Evolutionary conservation across 148 eudicot genomes (phyloP), one percentile per base, ranked within the genome.

Genomic region (Bassia scoparia): DNA sequence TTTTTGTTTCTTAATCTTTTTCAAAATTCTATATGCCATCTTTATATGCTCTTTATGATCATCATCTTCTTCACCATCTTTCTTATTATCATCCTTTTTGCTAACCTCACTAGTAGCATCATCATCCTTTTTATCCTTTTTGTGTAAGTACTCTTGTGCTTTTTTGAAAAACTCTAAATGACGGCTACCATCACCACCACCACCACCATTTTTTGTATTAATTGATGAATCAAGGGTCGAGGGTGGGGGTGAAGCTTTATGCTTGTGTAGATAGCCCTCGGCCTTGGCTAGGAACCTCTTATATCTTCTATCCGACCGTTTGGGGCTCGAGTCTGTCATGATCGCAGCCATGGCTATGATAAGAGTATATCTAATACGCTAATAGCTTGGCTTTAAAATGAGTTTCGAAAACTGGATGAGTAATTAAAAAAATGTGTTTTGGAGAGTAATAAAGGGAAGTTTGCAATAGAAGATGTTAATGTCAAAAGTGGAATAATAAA

Each of bases 201-300:
- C 52, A 23, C 14, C 69, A 66, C 21, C 29, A 37, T 14, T 26
- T 4, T 3, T 23, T 0, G 34, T 9, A 24, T 11, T 30, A 0
- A 34, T 10, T 48, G 50, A 2, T 2, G 49, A 0, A 3, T 1
- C 52, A 12, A n/a, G 7, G 50, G 69, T 29, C 27, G 69, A 44
- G 18, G 52, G 0, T 16, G 69, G 43, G 33, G 43, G 69, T 2
- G 69, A 66, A 11, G 52, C 20, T 18, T 74, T 49, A 15, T 67
- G 38, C 31, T 35, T 74, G 15, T 54, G 64, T 6, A 74, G 50
- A 20, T 66, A 41, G 12, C 35, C 70, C 43, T 60, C 75, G 21
- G 75, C 75, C 75, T 72, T 72, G 41, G 75, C 75, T 2, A 58
- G 49, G 20, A 74, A 38, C 64, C 71, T 54, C 44, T 74, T 65